Evolutionary conservation across 176 grass and related monocot species (phyloP).

Genomic region (Avena insularis): DNA sequence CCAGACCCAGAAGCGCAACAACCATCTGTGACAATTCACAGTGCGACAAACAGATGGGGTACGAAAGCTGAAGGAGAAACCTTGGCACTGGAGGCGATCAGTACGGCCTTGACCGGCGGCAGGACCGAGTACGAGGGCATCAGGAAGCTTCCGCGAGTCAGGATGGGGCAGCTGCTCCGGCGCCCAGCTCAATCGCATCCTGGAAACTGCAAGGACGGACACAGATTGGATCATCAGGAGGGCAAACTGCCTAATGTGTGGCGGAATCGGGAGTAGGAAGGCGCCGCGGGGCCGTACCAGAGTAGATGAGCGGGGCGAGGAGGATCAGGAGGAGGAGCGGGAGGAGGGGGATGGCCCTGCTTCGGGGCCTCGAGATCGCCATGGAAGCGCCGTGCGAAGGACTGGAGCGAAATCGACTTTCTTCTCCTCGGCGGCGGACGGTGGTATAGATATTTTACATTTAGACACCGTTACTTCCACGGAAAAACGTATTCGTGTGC

Average conservation of each 20-base stretch:
- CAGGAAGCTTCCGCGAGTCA: conserved; percentile 18
- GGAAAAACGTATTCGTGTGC: background rate
- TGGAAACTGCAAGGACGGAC: conserved; percentile 51
- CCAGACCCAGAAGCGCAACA: background rate
- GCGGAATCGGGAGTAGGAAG: conserved; percentile 23
- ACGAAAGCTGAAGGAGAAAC: conserved; percentile 19
- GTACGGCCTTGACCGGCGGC: conserved; percentile 68
- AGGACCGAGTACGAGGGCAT: conserved; percentile 61
- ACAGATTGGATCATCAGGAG: conserved; percentile 43
- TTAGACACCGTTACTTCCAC: background rate
- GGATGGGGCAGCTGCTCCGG: conserved; percentile 27
- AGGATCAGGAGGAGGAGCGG: conserved; percentile 57
- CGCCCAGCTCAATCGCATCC: conserved; percentile 51
- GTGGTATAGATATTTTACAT: background rate
- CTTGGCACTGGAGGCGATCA: conserved; percentile 78
- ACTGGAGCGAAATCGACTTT: background rate
- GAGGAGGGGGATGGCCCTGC: conserved; percentile 37
- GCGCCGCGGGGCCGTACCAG: conserved; percentile 39
- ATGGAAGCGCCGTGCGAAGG: conserved; percentile 39
- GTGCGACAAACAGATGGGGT: background rate
- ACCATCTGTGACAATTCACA: background rate
- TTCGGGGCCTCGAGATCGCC: conserved; percentile 46
- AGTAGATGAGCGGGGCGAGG: conserved; percentile 62
- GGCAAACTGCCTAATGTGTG: background rate
- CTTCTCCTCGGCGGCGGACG: conserved; percentile 20